phyloP scores from a whole-genome alignment of 768 basidiomycete species.

The Leccinum arenicola region DNA sequence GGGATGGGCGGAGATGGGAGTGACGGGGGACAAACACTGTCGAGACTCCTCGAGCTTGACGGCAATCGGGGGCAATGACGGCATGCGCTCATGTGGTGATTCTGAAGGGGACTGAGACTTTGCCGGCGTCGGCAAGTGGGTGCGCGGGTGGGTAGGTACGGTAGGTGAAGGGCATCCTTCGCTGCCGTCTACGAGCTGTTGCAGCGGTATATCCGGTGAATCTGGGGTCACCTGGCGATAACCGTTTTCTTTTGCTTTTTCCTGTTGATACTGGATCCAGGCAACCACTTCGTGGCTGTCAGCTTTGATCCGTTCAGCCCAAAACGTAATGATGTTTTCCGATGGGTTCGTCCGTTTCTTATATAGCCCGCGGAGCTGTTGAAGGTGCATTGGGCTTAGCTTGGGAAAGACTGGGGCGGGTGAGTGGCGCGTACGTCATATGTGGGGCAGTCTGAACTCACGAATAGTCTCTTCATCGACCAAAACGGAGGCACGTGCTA shows the following conservation, averaged over 20 bases:
- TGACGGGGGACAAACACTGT: not conserved
- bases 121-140: constrained; percentile 31
- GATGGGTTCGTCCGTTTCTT: constrained; percentile 14
- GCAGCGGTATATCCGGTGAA: constrained; percentile 13
- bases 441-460: constrained; percentile 10
- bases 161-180: constrained; percentile 15
- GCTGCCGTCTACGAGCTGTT: not conserved
- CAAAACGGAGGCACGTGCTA: not conserved
- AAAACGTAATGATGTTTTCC: constrained; percentile 24
- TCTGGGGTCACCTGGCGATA: not conserved
- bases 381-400: constrained; percentile 22
- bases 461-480: constrained; percentile 27
- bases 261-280: constrained; percentile 31
- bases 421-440: constrained; percentile 6
- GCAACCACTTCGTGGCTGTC: constrained; percentile 18
- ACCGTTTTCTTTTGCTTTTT: constrained; percentile 15
- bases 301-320: constrained; percentile 24
- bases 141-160: constrained; percentile 5
- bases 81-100: constrained; percentile 13
- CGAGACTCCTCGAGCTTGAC: constrained; percentile 26
- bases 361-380: constrained; percentile 20
- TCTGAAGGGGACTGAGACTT: constrained; percentile 21
- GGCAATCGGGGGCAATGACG: constrained; percentile 30
- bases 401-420: constrained; percentile 23
- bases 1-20: not conserved